Conservation (phyloP, 768 basidiomycete species). For the Rhodotorula diobovata region DNA sequence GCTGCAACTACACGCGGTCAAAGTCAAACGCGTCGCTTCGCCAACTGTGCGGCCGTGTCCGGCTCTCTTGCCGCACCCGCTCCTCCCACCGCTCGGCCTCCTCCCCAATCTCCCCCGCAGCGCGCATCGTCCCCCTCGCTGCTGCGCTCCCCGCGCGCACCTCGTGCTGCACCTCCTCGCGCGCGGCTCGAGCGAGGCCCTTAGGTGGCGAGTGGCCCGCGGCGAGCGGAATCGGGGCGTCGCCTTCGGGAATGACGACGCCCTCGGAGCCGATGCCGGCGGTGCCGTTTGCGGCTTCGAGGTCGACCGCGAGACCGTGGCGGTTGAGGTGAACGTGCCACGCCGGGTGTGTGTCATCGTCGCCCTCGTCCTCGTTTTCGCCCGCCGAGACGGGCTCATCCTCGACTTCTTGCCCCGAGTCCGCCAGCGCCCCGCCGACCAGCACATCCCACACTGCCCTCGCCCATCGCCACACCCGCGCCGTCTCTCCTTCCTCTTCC, state of each 20-base stretch:
- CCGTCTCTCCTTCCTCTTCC: background rate
- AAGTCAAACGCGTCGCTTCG: slow-evolving; percentile 31
- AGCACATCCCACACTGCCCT: slow-evolving; percentile 15
- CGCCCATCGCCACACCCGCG: slow-evolving; percentile 7
- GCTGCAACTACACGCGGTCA: background rate
- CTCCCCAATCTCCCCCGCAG: slow-evolving; percentile 9
- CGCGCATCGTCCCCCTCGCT: background rate
- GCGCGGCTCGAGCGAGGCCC: slow-evolving; percentile 14
- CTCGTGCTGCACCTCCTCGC: slow-evolving; percentile 14
- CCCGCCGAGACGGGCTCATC: background rate
- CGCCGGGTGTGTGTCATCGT: background rate
- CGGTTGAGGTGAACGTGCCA: slow-evolving; percentile 17
- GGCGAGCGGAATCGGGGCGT: slow-evolving; percentile 9
- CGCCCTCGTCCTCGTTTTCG: background rate
- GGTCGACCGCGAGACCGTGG: slow-evolving; percentile 27
- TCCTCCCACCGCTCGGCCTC: slow-evolving; percentile 13
- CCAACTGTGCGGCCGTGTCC: slow-evolving; percentile 11
- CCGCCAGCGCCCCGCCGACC: background rate
- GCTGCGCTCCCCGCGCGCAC: background rate
- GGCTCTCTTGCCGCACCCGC: background rate
- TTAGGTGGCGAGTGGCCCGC: background rate
- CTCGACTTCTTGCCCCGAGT: background rate
- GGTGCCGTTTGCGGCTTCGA: slow-evolving; percentile 2
- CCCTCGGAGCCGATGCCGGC: slow-evolving; percentile 25
- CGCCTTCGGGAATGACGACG: slow-evolving; percentile 20